These are phyloP conservation scores for Claviceps cyperi DNA, from an alignment of 2,329 filamentous ascomycete species.

Conservation along the genomic window DNA sequence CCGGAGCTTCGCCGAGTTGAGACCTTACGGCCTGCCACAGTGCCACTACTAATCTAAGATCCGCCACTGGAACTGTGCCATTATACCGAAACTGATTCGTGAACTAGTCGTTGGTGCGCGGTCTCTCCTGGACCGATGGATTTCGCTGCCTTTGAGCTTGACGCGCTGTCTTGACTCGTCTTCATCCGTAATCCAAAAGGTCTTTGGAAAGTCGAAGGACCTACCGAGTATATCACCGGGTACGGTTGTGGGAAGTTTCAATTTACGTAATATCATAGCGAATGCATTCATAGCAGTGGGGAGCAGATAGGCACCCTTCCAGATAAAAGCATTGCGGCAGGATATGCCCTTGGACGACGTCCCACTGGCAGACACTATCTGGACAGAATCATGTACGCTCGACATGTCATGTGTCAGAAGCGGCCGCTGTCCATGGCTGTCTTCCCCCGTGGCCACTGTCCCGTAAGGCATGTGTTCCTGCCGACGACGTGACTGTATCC, in stretches of 20 bases:
- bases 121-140: background rate
- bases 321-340: slow-evolving; percentile 25
- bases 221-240: slow-evolving; percentile 27
- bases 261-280: slow-evolving; percentile 29
- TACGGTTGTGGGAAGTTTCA: too few species aligned
- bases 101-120: too few species aligned
- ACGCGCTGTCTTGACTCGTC: background rate
- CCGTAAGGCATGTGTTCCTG: slow-evolving; percentile 36
- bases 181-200: background rate
- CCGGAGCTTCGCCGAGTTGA: background rate
- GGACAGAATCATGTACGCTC: slow-evolving; percentile 26
- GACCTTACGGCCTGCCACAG: background rate
- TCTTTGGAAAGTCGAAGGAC: slow-evolving; percentile 22
- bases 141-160: background rate
- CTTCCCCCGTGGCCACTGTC: slow-evolving; percentile 22
- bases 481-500: slow-evolving; percentile 34
- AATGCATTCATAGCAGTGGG: slow-evolving; percentile 17
- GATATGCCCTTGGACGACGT: slow-evolving; percentile 35
- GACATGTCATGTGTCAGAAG: slow-evolving; percentile 24
- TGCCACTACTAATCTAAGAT: too few species aligned
- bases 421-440: slow-evolving; percentile 27
- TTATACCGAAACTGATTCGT: too few species aligned
- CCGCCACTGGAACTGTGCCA: too few species aligned
- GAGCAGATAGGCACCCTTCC: background rate
- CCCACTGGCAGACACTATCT: slow-evolving; percentile 36